Conservation (phyloP, 2,329 filamentous ascomycete genomes). For the Gyromitra esculenta region DNA sequence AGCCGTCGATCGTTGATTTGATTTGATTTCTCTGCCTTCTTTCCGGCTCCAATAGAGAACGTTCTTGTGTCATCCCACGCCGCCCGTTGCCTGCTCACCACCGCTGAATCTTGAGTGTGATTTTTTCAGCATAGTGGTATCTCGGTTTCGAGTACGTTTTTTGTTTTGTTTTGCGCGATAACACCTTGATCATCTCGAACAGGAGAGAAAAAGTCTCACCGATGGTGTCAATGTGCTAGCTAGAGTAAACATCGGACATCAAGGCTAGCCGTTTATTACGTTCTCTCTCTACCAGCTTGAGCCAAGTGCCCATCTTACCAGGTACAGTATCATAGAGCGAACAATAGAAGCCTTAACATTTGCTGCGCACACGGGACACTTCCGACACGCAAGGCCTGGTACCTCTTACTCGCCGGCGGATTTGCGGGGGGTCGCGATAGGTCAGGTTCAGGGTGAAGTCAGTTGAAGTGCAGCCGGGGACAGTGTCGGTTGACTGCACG, state of each 20-base stretch:
- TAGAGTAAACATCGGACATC: conserved; percentile 31
- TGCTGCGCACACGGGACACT: conserved; percentile 40
- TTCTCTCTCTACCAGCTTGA: conserved; percentile 6
- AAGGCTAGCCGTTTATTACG: conserved; percentile 33
- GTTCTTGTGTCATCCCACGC: conserved; percentile 52
- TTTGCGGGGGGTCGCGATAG: conserved; percentile 51
- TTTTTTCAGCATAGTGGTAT: conserved; percentile 42
- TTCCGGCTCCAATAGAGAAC: conserved; percentile 49
- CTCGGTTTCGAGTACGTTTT: conserved; percentile 48
- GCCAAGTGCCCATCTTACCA: conserved; percentile 33
- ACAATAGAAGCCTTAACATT: conserved; percentile 37
- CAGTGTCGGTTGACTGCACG: conserved; percentile 51
- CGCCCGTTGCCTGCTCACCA: conserved; percentile 49
- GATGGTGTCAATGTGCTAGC: conserved; percentile 40
- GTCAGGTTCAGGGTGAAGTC: conserved; percentile 53
- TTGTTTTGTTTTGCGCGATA: conserved; percentile 49
- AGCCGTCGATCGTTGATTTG: conserved; percentile 52
- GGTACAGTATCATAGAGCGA: conserved; percentile 40
- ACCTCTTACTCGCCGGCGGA: conserved; percentile 36
- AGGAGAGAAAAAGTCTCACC: conserved; percentile 35
- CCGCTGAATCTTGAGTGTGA: conserved; percentile 45
- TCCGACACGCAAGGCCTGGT: conserved; percentile 36
- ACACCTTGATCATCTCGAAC: conserved; percentile 30
- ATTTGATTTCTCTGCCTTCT: conserved; percentile 49
- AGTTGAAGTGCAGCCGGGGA: conserved; percentile 51